Evolutionary conservation across 257 asterid species (phyloP), one percentile per base, ranked within the genome.

Genomic region (Solanum ahanhuiri): DNA sequence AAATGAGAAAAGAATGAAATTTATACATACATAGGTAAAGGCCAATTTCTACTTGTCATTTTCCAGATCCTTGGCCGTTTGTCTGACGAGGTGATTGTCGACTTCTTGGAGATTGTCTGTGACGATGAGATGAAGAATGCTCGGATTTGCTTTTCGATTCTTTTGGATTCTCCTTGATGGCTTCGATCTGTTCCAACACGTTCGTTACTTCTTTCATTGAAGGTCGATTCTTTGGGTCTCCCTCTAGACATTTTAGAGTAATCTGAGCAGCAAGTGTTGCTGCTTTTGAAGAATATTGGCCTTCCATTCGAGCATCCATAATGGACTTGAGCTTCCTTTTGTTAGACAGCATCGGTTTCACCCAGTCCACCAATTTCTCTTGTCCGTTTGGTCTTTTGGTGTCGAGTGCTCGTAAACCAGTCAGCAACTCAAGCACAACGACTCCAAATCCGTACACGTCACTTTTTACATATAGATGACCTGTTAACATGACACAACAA

Each of bases 361-460:
- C 33, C 82, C 85, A 87, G 17, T 77, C 87, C 22, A 87, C 89
- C 87, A 87, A 77, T 39, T 76, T 77, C 9, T 64, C 54, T 33
- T 20, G 75, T 76, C 86, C 86, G 1, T 12, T 81, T n/a, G 83
- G 83, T 8, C 88, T 76, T 85, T 69, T 85, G 7, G 31, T 7
- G 67, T 85, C 86, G 2, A 79, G 77, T 39, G 84, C 88, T 48
- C 89, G 83, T 69, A 88, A 51, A 17, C 89, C 86, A 5, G 87
- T 87, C 76, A 87, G 6, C 12, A 87, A 77, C 87, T 87, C 89
- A 18, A 87, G 89, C 51, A 87, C 54, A 7, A 87, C 89, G 0
- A 87, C 89, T 12, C 89, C 89, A 30, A 87, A 87, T 14, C 89
- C 87, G 1, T 85, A 87, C 7, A 87, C 89, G 7, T 87, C 89